Base-by-base conservation (phyloP, 139 green algal species). In the Picochlorum sp. region DNA sequence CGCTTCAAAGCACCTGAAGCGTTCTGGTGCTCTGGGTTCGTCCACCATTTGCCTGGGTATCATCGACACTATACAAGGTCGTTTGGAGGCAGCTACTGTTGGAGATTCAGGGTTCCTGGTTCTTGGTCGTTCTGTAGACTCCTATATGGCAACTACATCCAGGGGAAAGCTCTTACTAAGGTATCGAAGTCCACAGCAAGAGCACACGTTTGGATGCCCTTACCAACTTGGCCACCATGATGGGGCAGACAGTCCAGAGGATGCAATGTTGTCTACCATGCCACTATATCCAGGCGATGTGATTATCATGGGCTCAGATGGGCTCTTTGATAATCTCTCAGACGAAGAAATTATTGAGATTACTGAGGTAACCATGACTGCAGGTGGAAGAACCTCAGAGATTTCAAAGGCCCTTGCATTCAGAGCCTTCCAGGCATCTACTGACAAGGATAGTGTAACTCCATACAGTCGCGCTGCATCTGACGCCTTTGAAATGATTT, bases 401-500 rank as follows among this genome's bases (percentile, higher is more conserved):
- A 67, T 91, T 20, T 72, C 77, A 16, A 80, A 83, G 53, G 56
- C 49, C 0, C 65, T 90, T 3, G 73, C 69, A 29, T 69, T 68
- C 32, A 24, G 69, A 16, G 87, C 88, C 0, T 93, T 92, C 57
- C 57, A 84, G 4, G 64, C 75, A 22, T 80, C 68, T 13, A 50
- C 89, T 29, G 84, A 97, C 68, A 87, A 79, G 49, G 9, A 67
- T 25, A 41, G 63, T 0, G 25, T 58, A 5, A 96, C 89, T 28
- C 89, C 89, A 18, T 97, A 96, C 74, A 82, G 75, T n/a, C 41
- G 57, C 9, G 84, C 64, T 3, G 89, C 87, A 7, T 79, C 76
- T 7, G 86, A 94, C 59, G 78, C 75, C 6, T 96, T 96, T 55
- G 79, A 96, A 66, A 93, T 96, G 85, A 79, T 88, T 12, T 94